These are phyloP conservation scores for Psidium guajava DNA, from an alignment of 345 rosid species.

Conservation along the genomic window DNA sequence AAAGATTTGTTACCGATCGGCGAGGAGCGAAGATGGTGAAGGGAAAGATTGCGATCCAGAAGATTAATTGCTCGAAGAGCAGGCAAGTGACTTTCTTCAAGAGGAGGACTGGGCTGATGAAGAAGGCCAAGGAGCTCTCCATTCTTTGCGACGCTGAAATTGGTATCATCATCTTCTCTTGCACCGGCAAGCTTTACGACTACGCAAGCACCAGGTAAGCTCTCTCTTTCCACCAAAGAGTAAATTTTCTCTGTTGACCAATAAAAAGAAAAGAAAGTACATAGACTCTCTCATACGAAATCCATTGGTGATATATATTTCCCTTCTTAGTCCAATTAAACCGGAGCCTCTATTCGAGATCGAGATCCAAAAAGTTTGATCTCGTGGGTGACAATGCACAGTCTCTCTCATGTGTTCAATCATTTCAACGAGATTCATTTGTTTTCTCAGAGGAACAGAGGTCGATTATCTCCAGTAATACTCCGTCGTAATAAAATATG, in stretches of 20 bases:
- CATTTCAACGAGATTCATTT: neutral
- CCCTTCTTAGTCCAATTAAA: neutral
- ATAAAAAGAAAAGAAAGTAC: neutral
- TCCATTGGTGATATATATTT: neutral
- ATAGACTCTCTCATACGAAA: neutral
- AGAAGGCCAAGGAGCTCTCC: constrained; percentile 10
- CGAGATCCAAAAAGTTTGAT: neutral
- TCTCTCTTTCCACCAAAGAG: neutral
- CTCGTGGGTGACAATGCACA: neutral
- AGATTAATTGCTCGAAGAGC: constrained; percentile 5
- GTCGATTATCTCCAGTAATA: neutral
- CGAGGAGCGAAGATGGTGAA: neutral
- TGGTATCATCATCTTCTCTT: constrained; percentile 8
- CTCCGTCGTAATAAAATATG: neutral
- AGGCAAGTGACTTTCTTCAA: constrained; percentile 11
- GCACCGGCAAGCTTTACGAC: constrained; percentile 8
- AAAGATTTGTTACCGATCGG: neutral
- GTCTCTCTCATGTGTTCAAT: neutral
- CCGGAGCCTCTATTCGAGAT: neutral
- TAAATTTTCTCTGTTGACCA: neutral
- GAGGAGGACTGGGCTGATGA: constrained; percentile 5
- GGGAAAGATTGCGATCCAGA: constrained; percentile 5
- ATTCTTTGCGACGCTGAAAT: constrained; percentile 7
- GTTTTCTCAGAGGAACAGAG: neutral
- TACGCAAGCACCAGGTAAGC: constrained; percentile 7